Base-by-base conservation (phyloP, 805 yeast genomes). In the Hanseniaspora valbyensis region DNA sequence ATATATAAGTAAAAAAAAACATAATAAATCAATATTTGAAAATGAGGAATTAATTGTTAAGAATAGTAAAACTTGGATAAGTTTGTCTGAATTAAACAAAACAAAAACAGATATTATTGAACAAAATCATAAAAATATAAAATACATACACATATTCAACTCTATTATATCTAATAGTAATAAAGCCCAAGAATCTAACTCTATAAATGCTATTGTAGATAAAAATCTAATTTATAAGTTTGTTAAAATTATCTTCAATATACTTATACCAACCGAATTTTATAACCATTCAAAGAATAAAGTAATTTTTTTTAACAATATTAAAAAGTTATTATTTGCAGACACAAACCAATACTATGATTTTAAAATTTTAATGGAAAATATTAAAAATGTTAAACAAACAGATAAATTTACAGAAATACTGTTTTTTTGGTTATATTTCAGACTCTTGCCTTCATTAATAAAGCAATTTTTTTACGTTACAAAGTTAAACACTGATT, bases 381-480 rank as follows among this genome's bases (percentile, higher is more conserved):
- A 37, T 22, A n/a, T 34, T 16, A 34, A 18, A 12, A n/a, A n/a
- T 6, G 22, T 37, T 4, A 37, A 21, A n/a, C 4, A 37, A 19
- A 19, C 4, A 5, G 39, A 34, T 34, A 5, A 6, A 3, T 37
- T 37, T 37, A 3, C 7, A 6, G 41, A 37, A 37, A 14, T 21
- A 6, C 4, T 37, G 28, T n/a, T 21, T 22, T 37, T 37, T 37
- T 89, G 95, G 95, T 44, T 82, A 1, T 74, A 82, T 37, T 54
- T 63, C 0, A 36, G 32, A 0, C 70, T 79, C 45, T 55, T 84
- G 0, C 65, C 73, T 7, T 69, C 66, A 16, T 53, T 83, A 1
- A 56, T 84, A 0, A 62, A 68, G 0, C 62, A 74, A 0, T 77
- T 75, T 57, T 88, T 86, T 66, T 80, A 83, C 59, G 79, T 81